Evolutionary conservation across 169 alveolate species (phyloP).

Genomic region (Eimeria necatrix): DNA sequence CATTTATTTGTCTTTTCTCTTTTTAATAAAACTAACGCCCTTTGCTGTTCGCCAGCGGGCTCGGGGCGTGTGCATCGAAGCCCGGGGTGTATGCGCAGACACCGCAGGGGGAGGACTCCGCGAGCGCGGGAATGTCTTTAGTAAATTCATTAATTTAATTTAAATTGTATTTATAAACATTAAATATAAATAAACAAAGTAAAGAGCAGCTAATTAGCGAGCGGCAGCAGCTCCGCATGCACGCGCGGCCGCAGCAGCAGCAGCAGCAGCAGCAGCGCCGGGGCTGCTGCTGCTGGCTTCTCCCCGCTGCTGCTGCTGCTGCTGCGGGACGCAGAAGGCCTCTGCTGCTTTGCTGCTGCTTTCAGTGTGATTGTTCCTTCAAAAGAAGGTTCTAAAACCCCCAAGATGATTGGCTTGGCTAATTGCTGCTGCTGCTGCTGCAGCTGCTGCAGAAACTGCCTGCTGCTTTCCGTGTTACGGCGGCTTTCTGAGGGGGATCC

Average conservation of each 20-base stretch:
- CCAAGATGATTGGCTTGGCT: slow-evolving; percentile 12
- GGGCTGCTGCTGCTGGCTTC: slow-evolving; percentile 1
- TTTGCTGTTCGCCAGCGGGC: too few species aligned
- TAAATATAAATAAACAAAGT: too few species aligned
- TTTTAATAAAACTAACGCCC: neutral
- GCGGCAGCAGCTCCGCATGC: slow-evolving; percentile 46
- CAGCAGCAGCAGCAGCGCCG: neutral
- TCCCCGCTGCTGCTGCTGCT: neutral
- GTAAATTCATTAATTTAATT: neutral
- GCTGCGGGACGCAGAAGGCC: neutral
- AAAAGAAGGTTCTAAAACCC: slow-evolving; percentile 62
- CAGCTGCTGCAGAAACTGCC: slow-evolving; percentile 35
- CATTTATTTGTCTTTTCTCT: neutral
- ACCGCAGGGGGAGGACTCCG: too few species aligned
- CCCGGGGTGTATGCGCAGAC: neutral
- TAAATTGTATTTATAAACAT: too few species aligned
- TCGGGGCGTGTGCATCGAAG: too few species aligned
- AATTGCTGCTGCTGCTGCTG: too few species aligned
- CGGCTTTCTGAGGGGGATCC: slow-evolving; percentile 29
- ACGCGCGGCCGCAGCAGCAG: slow-evolving; percentile 7
- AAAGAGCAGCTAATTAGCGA: too few species aligned
- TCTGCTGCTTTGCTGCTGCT: neutral
- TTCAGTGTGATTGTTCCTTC: slow-evolving; percentile 65
- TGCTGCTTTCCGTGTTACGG: slow-evolving; percentile 38
- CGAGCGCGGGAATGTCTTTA: neutral